phyloP scores from a whole-genome alignment of 805 yeast genomes.

The Lipomyces sp. region DNA sequence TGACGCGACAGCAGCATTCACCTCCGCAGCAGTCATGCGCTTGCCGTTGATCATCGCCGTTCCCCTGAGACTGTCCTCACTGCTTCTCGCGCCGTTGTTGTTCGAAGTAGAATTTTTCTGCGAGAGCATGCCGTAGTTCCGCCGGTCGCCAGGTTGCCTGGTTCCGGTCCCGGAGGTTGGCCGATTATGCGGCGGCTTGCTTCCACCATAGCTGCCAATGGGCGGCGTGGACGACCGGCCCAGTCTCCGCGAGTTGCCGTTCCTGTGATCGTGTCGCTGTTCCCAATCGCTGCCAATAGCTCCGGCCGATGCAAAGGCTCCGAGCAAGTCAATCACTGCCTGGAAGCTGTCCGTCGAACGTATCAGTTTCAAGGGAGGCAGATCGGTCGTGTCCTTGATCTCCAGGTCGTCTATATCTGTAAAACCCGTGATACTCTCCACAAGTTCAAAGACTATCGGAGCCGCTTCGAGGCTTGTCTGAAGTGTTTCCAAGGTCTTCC shows the following conservation, averaged over 20 bases:
- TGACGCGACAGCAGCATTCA: constrained; percentile 29
- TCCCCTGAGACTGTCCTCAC: constrained; percentile 12
- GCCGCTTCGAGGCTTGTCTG: constrained; percentile 24
- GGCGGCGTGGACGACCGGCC: constrained; percentile 21
- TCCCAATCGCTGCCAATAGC: constrained; percentile 28
- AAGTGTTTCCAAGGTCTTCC: constrained; percentile 27
- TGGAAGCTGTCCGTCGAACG: constrained; percentile 27
- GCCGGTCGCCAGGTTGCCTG: constrained; percentile 17
- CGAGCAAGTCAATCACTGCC: constrained; percentile 29
- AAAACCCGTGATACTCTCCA: constrained; percentile 16
- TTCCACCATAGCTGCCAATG: not conserved
- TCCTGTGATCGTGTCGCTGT: constrained; percentile 19
- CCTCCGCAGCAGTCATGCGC: constrained; percentile 28
- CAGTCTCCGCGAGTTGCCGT: constrained; percentile 2
- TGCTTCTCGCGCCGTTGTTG: not conserved
- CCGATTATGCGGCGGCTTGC: too few species aligned
- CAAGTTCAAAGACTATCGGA: constrained; percentile 19
- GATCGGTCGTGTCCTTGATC: not conserved
- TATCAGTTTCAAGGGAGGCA: constrained; percentile 3
- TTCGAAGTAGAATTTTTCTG: not conserved
- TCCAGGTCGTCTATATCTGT: constrained; percentile 10
- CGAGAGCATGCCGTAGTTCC: constrained; percentile 24
- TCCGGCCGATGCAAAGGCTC: constrained; percentile 32
- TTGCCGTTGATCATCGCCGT: constrained; percentile 13
- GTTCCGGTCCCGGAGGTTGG: too few species aligned